Evolutionary conservation across 164 flowering plant genomes (phyloP).

Genomic region (Taxillus chinensis): DNA sequence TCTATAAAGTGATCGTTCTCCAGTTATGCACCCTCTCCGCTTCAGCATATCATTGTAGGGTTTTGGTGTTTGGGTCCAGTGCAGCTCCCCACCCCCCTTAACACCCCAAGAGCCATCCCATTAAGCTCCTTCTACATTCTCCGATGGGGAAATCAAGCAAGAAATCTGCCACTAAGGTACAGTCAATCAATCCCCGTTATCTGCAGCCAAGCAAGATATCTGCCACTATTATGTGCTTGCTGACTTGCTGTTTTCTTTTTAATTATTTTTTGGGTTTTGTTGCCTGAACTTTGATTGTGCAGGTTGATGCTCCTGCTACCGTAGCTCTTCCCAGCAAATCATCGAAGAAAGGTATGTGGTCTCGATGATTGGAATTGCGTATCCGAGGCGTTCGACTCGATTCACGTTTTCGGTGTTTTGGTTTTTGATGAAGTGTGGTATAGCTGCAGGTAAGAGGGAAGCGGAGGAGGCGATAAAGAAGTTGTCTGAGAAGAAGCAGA

Average conservation of each 20-base stretch:
- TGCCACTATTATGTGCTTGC: background rate
- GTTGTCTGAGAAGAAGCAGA: constrained; percentile 45
- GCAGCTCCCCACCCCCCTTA: too few relatives aligned
- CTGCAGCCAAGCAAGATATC: background rate
- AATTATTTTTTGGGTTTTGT: background rate
- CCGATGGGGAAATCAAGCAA: constrained; percentile 36
- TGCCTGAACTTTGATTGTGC: background rate
- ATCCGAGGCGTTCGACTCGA: too few relatives aligned
- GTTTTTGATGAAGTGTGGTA: background rate
- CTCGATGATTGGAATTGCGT: background rate
- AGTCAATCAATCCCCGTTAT: background rate
- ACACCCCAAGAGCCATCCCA: too few relatives aligned
- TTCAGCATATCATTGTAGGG: too few relatives aligned
- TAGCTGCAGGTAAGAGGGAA: constrained; percentile 43
- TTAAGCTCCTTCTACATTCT: too few relatives aligned
- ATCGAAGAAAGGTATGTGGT: constrained; percentile 24
- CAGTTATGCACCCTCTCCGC: too few relatives aligned
- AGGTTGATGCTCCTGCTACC: constrained; percentile 25
- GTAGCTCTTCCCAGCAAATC: constrained; percentile 17
- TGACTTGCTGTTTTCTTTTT: background rate
- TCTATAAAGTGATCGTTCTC: too few relatives aligned
- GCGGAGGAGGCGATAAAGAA: constrained; percentile 43
- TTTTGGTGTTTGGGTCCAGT: too few relatives aligned
- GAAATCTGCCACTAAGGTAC: constrained; percentile 28
- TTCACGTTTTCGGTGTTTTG: background rate